Conservation (phyloP, 2,329 filamentous ascomycete genomes). For the Purpureocillium takamizusanense region DNA sequence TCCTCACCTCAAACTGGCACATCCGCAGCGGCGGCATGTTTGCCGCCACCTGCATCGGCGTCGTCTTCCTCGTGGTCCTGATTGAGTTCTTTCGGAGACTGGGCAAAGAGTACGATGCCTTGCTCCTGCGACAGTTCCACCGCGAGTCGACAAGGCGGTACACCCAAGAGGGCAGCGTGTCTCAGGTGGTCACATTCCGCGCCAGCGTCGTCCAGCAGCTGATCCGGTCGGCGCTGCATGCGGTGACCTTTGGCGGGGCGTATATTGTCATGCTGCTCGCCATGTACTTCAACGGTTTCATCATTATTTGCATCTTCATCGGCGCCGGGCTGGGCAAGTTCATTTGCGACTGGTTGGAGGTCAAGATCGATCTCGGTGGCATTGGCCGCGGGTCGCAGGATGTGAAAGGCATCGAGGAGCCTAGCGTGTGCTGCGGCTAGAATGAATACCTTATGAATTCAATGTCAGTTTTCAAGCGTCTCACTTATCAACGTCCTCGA, state of each 20-base stretch:
- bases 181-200: conserved; percentile 28
- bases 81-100: conserved; percentile 66
- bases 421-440: conserved; percentile 37
- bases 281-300: conserved; percentile 59
- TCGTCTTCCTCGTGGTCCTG: conserved; percentile 59
- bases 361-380: conserved; percentile 26
- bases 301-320: conserved; percentile 69
- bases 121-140: conserved; percentile 44
- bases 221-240: conserved; percentile 56
- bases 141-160: conserved; percentile 14
- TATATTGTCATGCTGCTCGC: conserved; percentile 68
- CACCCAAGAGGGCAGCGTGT: conserved; percentile 12
- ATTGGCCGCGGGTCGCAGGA: conserved; percentile 12
- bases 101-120: conserved; percentile 62
- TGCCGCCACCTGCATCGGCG: conserved; percentile 69
- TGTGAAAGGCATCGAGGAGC: conserved; percentile 30
- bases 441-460: background rate
- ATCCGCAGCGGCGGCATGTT: conserved; percentile 65
- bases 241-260: conserved; percentile 61
- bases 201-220: conserved; percentile 57
- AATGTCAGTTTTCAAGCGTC: too few species aligned
- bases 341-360: conserved; percentile 42
- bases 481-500: too few species aligned
- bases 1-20: conserved; percentile 62
- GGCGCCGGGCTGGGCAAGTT: conserved; percentile 44